These are phyloP conservation scores for Ceratocystis diversiconidia DNA, from an alignment of 2,329 filamentous ascomycete genomes.

Conservation along the genomic window DNA sequence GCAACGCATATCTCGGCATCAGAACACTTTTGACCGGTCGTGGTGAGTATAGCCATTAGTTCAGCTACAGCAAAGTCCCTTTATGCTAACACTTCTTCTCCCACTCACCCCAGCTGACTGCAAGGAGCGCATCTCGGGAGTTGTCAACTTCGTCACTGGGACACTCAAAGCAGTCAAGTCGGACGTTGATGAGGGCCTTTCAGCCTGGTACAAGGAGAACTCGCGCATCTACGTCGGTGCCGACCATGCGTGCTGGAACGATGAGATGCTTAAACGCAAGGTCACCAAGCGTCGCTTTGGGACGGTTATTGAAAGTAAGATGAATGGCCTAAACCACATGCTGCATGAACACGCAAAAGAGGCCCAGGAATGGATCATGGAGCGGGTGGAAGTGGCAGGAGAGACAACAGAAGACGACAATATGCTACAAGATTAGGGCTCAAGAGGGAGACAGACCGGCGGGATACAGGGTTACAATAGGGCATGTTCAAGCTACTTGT, in stretches of 20 bases:
- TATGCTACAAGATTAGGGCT: conserved; percentile 19
- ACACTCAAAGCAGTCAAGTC: conserved; percentile 65
- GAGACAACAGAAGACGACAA: conserved; percentile 39
- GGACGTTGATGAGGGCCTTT: conserved; percentile 58
- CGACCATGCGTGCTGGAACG: conserved; percentile 62
- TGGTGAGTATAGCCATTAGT: conserved; percentile 35
- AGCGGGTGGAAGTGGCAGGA: conserved; percentile 27
- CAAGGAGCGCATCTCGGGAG: conserved; percentile 51
- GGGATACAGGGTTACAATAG: not conserved
- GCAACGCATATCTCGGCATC: conserved; percentile 75
- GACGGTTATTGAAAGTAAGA: conserved; percentile 38
- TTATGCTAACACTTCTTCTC: conserved; percentile 17
- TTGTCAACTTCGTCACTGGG: conserved; percentile 71
- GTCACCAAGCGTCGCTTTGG: conserved; percentile 48
- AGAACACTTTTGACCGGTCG: conserved; percentile 66
- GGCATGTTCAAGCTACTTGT: not conserved
- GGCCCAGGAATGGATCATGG: conserved; percentile 37
- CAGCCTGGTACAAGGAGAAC: conserved; percentile 70
- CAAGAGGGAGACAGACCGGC: not conserved
- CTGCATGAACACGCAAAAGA: conserved; percentile 41
- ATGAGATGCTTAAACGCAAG: conserved; percentile 44
- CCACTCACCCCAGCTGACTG: conserved; percentile 33
- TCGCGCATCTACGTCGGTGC: conserved; percentile 65
- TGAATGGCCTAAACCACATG: conserved; percentile 39
- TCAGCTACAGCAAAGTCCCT: conserved; percentile 15